phyloP scores from a whole-genome alignment of 1,139 yeast genomes.

The Lodderomyces beijingensis region DNA sequence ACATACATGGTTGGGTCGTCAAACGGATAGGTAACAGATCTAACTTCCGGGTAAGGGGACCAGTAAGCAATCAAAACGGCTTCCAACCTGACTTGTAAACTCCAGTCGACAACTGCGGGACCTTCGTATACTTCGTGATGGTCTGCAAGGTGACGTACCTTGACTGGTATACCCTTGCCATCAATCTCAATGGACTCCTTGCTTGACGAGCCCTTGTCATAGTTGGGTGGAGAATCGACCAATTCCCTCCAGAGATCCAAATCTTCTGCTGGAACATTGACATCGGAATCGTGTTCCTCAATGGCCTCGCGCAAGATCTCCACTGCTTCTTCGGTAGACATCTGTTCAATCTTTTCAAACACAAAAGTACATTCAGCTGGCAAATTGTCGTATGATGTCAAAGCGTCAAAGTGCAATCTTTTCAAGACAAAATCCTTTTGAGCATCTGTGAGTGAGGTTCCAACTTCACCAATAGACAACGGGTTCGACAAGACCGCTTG shows the following conservation, averaged over 20 bases:
- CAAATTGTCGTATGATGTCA: conserved; percentile 22
- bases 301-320: conserved; percentile 17
- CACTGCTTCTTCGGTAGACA: conserved; percentile 20
- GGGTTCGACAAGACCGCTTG: conserved; percentile 8
- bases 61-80: conserved; percentile 49
- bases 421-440: conserved; percentile 26
- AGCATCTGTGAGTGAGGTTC: conserved; percentile 18
- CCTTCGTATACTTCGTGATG: too few species aligned
- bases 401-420: conserved; percentile 25
- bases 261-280: conserved; percentile 13
- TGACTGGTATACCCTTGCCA: too few species aligned
- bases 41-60: conserved; percentile 65
- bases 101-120: conserved; percentile 23
- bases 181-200: too few species aligned
- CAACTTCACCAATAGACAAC: conserved; percentile 24
- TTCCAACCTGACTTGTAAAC: conserved; percentile 30
- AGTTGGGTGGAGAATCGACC: conserved; percentile 2
- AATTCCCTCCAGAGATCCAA: conserved; percentile 7
- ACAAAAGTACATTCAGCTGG: conserved; percentile 25
- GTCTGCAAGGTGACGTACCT: too few species aligned
- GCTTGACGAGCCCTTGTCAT: too few species aligned
- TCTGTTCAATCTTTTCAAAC: conserved; percentile 25
- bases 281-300: conserved; percentile 18
- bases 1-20: conserved; percentile 49
- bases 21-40: conserved; percentile 51